Evolutionary conservation across 352 stramenopile genomes (phyloP), one percentile per base, ranked within the genome.

Genomic region (Phytopythium vexans): DNA sequence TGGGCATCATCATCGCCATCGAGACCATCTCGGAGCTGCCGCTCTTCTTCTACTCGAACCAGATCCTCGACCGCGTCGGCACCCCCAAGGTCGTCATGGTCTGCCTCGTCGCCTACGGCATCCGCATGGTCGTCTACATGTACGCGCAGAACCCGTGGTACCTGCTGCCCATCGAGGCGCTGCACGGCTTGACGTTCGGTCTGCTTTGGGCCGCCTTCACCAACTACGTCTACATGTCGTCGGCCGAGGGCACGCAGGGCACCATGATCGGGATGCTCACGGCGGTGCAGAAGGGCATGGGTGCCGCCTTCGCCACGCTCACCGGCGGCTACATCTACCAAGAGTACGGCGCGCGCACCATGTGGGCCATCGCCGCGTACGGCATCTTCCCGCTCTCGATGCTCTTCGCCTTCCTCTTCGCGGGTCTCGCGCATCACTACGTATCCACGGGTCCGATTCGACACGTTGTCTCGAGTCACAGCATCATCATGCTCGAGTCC

Each of bases 311-410:
- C 34, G 80, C 77, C 32, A 88, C 78, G 15, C 64, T 92, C 8
- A 66, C 80, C 53, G 81, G 81, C 33, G 81, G 81, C 15, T 89
- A 81, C 66, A 64, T 89, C 51, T 92, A 92, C 57, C 58, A 92
- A 37, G 62, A 75, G 27, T 86, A 74, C 49, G 78, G 78, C 3
- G 57, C 65, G 2, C 65, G 72, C 11, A 42, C 54, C 16, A 92
- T 92, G 81, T 92, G 78, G 81, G 72, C 60, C 45, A 61, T 85
- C 41, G 72, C 64, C 4, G 58, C 66, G 31, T 84, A 79, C 40
- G 57, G 59, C 27, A 63, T 86, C 43, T 74, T 86, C 33, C 75
- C 77, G 31, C 41, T 79, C 9, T 56, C 77, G 40, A 39, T 86
- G 5, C 10, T 84, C 6, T 66, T 80, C 15, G 59, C 73, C 3